Evolutionary conservation across 768 basidiomycete genomes (phyloP).

Genomic region (Stropharia rugosoannulata): DNA sequence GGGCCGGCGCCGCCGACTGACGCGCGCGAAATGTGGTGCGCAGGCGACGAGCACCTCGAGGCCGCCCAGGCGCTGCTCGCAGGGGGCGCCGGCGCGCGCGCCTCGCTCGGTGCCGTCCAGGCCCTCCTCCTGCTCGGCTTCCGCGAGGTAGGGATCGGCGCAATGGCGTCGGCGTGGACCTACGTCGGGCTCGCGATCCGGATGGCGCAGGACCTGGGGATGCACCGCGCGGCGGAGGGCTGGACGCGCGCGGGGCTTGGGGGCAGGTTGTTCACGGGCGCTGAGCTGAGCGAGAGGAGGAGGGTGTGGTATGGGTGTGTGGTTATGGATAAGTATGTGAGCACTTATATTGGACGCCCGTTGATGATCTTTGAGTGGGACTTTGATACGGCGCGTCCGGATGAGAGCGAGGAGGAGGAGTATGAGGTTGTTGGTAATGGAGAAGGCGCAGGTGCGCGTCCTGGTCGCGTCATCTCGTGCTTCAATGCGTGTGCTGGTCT

Average conservation of each 20-base stretch:
- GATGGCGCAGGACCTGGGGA: constrained; percentile 89
- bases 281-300: constrained; percentile 68
- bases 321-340: constrained; percentile 78
- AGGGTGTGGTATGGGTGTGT: constrained; percentile 81
- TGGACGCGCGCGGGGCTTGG: constrained; percentile 67
- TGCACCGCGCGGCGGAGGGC: constrained; percentile 79
- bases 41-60: constrained; percentile 72
- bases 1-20: constrained; percentile 34
- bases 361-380: constrained; percentile 74
- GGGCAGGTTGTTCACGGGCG: constrained; percentile 48
- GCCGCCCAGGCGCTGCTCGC: constrained; percentile 68
- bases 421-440: constrained; percentile 47
- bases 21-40: constrained; percentile 72
- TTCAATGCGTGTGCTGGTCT: constrained; percentile 73
- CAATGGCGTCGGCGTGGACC: constrained; percentile 88
- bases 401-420: constrained; percentile 66
- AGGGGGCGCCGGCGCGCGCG: constrained; percentile 53
- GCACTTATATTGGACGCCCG: constrained; percentile 76
- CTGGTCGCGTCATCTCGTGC: constrained; percentile 63
- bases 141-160: constrained; percentile 84
- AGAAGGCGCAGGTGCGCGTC: constrained; percentile 28
- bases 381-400: constrained; percentile 71
- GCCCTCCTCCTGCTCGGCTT: constrained; percentile 80
- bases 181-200: constrained; percentile 86
- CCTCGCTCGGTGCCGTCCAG: constrained; percentile 72